Evolutionary conservation across 441 rosid genomes (phyloP), one percentile per base, ranked within the genome.

Genomic region (Pelargonium cotyledonis): DNA sequence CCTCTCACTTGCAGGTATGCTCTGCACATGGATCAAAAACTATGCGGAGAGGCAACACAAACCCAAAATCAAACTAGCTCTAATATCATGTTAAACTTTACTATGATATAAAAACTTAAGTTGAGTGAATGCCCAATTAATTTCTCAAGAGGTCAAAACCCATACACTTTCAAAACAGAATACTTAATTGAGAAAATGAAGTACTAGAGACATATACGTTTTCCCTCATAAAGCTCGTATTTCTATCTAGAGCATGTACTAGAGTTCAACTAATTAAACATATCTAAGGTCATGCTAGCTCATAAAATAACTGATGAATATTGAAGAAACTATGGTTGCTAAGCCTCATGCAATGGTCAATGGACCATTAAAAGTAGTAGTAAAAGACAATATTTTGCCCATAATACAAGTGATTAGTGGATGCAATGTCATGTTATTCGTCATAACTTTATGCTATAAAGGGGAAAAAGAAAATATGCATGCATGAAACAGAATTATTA

Each of bases 221-320:
- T 31, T 31, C 7, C 23, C 26, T 18, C 61, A 15, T 18, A 5
- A 55, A 5, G 61, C 58, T 16, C 8, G 7, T 55, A 31, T 55
- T 15, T 55, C 23, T 16, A 55, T 55, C 61, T 55, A 55, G 26
- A 55, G 26, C 61, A 55, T 55, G 23, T 55, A 55, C 61, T 21
- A 18, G 9, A 18, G 8, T 55, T 18, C 23, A 15, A 16, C n/a
- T n/a, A n/a, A n/a, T n/a, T n/a, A 16, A 55, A 16, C 7, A 15
- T 55, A 55, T 55, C 61, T 55, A 55, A 16, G 61, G 60, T 15
- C 60, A 53, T n/a, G 16, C 60, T 15, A 55, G 18, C 61, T 55
- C 7, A 55, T 6, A 55, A 6, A 53, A 15, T 55, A 15, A 15
- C 10, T 55, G 18, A 55, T 15, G 61, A 55, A 5, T 15, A 55